Base-by-base conservation (phyloP, 2,329 filamentous ascomycete genomes). In the Ophiostoma sp. region DNA sequence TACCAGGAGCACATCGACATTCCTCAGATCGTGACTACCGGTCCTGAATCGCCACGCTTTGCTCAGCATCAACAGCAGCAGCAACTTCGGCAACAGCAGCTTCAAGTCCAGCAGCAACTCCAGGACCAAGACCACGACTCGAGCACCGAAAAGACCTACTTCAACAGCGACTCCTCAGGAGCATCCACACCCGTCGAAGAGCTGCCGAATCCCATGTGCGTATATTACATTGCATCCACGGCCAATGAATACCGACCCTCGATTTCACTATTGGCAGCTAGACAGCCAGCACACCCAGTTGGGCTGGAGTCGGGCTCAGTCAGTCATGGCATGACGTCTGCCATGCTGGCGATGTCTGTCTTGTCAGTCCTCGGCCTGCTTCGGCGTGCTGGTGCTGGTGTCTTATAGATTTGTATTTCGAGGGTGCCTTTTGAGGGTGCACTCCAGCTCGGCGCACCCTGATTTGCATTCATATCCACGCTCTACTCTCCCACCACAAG, bases 151-250 rank as follows among this genome's bases (percentile, higher is more conserved):
- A 77, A 75, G 68, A 77, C 79, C 2, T 80, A 80, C 71, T 79
- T 78, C 72, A 75, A 79, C 70, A 80, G 79, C 72, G 77, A 78
- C 70, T 80, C 79, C 68, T 80, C 79, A 17, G 75, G 76, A 62
- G 75, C 74, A 8, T 76, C 76, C 17, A 77, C 78, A 33, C 77
- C 79, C 6, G 76, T 78, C 67, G 74, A 76, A 48, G 76, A 74
- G 74, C 67, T 60, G 41, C 75, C 72, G 39, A 72, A 68, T 72
- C 72, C 76, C 72, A 75, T 75, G 79, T 80, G 74, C 73, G 79
- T 77, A 31, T 67, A 27, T 8, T 17, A 8, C 35, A n/a, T 13
- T 33, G 17, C 62, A 66, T 23, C 20, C 10, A 66, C 17, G 13
- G 27, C 36, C 65, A 27, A 62, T 62, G 33, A 31, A 31, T 31